Conservation (phyloP, 75 land plant genomes). For the Selaginella moellendorffii region DNA sequence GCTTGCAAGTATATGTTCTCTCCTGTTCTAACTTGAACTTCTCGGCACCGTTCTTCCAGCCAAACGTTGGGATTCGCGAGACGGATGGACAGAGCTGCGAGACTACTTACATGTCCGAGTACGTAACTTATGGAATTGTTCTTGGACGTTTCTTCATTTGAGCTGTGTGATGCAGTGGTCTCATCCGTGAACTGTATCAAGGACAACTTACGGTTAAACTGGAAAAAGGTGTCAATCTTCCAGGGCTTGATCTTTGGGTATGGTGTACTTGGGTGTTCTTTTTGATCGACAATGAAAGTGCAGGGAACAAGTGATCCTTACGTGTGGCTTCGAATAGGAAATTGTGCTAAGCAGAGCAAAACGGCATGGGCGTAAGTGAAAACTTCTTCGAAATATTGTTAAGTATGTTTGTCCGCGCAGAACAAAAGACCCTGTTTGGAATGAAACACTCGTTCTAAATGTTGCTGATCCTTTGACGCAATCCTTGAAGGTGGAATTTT, state of each 20-base stretch:
- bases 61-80: constrained; percentile 45
- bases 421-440: constrained; percentile 77
- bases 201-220: constrained; percentile 62
- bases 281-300: no score
- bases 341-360: constrained; percentile 70
- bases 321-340: constrained; percentile 61
- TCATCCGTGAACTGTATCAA: constrained; percentile 72
- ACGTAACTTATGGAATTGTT: constrained; percentile 12
- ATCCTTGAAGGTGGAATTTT: constrained; percentile 30
- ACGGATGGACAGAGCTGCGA: constrained; percentile 55
- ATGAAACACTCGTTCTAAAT: constrained; percentile 60
- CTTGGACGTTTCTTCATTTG: no score
- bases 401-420: constrained; percentile 23
- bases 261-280: neutral
- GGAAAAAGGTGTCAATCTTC: constrained; percentile 54
- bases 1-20: neutral
- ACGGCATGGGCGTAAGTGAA: constrained; percentile 71
- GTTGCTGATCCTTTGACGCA: constrained; percentile 36
- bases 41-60: constrained; percentile 25
- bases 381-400: neutral
- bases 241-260: constrained; percentile 96
- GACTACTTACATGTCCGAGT: constrained; percentile 72
- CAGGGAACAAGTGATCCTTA: constrained; percentile 99
- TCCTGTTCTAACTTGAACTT: neutral
- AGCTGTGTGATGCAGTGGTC: constrained; percentile 37